Base-by-base conservation (phyloP, 192 early-diverging fungal species). In the Backusella liffmaniae region DNA sequence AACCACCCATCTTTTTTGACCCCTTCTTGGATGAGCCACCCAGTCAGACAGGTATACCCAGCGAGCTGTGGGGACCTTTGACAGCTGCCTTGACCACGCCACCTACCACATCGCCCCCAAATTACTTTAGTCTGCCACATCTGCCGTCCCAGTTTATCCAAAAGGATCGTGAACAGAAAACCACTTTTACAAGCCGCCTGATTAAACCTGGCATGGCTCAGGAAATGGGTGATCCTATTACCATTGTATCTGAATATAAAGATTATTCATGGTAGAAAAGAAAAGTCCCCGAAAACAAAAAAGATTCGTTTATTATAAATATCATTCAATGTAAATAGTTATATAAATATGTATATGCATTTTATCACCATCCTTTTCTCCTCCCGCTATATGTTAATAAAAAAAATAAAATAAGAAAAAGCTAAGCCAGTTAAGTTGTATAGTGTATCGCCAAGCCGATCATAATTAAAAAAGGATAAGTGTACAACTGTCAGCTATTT, bases 21-120 rank as follows among this genome's bases (percentile, higher is more conserved):
- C 76, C 79, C 16, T 26, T 34, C 13, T 35, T 81, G 23, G 82
- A 84, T n/a, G 76, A 74, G 21, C 79, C 82, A 29, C 82, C 82
- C 5, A 44, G 37, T 10, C 15, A 32, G 23, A 23, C 37, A 0
- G 66, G 44, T 29, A 66, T 76, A 1, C 70, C 69, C 1, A 72
- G 67, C 41, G 78, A 75, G 23, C n/a, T 72, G 37, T 71, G 69
- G 53, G 76, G 65, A 0, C 74, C 79, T 1, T 29, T 76, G n/a
- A 73, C 75, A 5, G 72, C 74, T 2, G 70, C 70, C 16, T 36
- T 67, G 13, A 53, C 76, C 9, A 75, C 73, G 3, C 73, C 78
- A 5, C 78, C 78, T 0, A 34, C 39, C 0, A 44, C 29, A 5
- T 77, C 80, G 16, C 80, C 80, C 8, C 80, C 80, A 10, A 75